Conservation (phyloP, 1,139 yeast species). For the Ashbya aceris region DNA sequence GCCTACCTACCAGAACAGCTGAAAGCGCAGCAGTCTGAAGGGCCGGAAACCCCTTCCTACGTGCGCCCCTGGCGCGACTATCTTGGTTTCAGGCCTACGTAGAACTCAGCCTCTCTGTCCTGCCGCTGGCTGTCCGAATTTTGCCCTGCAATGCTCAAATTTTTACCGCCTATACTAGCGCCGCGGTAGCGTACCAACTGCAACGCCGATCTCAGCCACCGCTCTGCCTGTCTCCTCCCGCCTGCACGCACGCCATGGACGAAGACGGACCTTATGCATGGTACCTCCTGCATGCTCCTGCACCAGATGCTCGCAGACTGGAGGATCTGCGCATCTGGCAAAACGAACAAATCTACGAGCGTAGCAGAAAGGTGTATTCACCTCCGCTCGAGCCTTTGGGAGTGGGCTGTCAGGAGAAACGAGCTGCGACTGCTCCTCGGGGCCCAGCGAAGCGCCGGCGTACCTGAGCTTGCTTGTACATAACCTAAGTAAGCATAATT, state of each 20-base stretch:
- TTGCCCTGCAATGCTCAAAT: too few species aligned
- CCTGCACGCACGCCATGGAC: constrained; percentile 5
- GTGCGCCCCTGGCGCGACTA: constrained; percentile 95
- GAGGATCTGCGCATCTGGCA: background rate
- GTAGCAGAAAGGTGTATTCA: background rate
- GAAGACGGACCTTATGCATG: constrained; percentile 10
- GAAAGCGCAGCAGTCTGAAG: constrained; percentile 31
- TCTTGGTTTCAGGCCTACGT: constrained; percentile 49
- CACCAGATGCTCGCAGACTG: background rate
- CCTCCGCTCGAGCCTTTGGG: background rate
- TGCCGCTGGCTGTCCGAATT: too few species aligned
- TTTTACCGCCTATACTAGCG: too few species aligned
- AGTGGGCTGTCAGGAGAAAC: background rate
- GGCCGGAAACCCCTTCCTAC: constrained; percentile 64
- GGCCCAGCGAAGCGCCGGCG: too few species aligned
- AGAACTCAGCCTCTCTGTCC: too few species aligned
- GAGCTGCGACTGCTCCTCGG: too few species aligned
- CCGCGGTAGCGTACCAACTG: too few species aligned
- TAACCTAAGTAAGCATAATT: too few species aligned
- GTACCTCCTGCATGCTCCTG: constrained; percentile 1
- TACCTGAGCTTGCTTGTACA: too few species aligned
- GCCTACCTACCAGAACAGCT: constrained; percentile 56
- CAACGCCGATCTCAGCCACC: too few species aligned
- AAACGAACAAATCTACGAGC: background rate
- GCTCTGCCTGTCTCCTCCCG: too few species aligned